Percentiles rank a stretch among this genome's conserved stretches.
Conservation (phyloP, 208 protist genomes). For the Trypanosoma boissoni region DNA sequence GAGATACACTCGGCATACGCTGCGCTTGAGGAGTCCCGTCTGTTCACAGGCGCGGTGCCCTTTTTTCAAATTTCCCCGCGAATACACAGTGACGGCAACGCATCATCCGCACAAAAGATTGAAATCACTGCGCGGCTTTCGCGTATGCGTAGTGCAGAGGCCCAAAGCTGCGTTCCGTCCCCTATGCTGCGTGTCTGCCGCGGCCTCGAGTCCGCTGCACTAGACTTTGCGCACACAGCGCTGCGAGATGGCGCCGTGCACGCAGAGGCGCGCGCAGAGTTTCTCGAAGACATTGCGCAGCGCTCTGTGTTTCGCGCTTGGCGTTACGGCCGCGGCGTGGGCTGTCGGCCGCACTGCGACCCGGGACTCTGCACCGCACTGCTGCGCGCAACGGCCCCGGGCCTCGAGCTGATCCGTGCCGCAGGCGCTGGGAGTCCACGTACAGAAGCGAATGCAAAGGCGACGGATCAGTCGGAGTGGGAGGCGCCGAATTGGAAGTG, state of each 20-base stretch:
- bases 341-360: constrained; percentile 71
- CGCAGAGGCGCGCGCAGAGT: constrained; percentile 15
- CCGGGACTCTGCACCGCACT: constrained; percentile 74
- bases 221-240: constrained; percentile 26
- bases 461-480: neutral
- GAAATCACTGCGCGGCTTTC: constrained; percentile 20
- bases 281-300: constrained; percentile 27
- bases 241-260: constrained; percentile 20
- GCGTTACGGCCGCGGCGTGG: constrained; percentile 46
- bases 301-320: constrained; percentile 68
- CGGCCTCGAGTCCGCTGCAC: constrained; percentile 32
- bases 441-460: too few relatives aligned
- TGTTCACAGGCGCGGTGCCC: constrained; percentile 19
- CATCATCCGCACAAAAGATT: constrained; percentile 1
- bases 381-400: constrained; percentile 34
- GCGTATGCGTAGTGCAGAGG: constrained; percentile 8
- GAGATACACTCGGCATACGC: constrained; percentile 44
- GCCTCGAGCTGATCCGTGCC: constrained; percentile 42
- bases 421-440: constrained; percentile 1
- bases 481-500: constrained; percentile 4
- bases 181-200: constrained; percentile 32
- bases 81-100: neutral
- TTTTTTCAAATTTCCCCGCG: constrained; percentile 16
- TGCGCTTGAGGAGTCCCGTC: constrained; percentile 22
- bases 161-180: constrained; percentile 24